These are phyloP conservation scores for Globisporangium emineosum DNA, from an alignment of 352 stramenopile genomes.

Conservation along the genomic window DNA sequence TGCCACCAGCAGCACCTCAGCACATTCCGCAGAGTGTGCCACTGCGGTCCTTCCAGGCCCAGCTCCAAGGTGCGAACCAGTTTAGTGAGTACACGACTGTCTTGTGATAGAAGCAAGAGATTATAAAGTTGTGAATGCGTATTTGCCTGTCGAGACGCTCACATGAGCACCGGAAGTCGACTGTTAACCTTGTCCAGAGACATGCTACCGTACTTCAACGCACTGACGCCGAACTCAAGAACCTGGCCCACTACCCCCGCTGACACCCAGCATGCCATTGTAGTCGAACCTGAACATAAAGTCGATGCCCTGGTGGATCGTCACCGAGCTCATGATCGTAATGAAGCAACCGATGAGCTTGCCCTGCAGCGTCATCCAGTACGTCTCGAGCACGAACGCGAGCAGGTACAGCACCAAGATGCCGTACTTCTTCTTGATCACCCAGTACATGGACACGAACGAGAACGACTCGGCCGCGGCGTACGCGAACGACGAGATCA, in stretches of 20 bases:
- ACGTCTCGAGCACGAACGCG: constrained; percentile 36
- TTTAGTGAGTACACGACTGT: constrained; percentile 4
- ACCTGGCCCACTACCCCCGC: no score
- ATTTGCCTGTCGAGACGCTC: no score
- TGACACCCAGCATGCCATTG: neutral
- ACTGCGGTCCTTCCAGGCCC: constrained; percentile 12
- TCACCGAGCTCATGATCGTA: constrained; percentile 15
- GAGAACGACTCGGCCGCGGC: constrained; percentile 14
- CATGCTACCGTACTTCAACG: no score
- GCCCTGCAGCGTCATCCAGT: constrained; percentile 20
- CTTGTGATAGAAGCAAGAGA: constrained; percentile 6
- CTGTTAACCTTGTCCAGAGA: no score
- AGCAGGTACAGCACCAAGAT: constrained; percentile 25
- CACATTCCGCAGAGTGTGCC: neutral
- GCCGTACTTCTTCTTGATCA: constrained; percentile 28
- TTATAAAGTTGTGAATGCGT: neutral
- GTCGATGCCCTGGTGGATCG: constrained; percentile 12
- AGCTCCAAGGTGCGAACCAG: constrained; percentile 7
- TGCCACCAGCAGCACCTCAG: neutral
- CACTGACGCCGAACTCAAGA: neutral
- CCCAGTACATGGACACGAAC: constrained; percentile 17
- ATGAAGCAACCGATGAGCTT: constrained; percentile 17
- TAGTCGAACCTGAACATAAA: constrained; percentile 16
- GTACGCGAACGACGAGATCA: constrained; percentile 14
- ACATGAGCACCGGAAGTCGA: no score